Percentiles rank a stretch among this genome's conserved stretches.
Conservation (phyloP, 306 rosid species). For the Psophocarpus tetragonolobus region DNA sequence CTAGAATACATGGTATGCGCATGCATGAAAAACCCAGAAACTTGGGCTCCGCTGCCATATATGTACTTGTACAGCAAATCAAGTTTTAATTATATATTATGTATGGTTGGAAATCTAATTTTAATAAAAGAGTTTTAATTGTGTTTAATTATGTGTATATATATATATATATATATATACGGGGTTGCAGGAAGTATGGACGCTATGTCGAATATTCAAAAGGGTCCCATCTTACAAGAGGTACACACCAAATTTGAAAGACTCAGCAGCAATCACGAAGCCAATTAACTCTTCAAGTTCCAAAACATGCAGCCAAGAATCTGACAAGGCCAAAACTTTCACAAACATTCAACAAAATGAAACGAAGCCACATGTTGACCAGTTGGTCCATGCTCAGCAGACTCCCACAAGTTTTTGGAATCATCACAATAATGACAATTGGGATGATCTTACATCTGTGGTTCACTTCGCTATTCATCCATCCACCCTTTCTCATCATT, state of each 20-base stretch:
- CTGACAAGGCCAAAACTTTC: slow-evolving; percentile 46
- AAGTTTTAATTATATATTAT: background rate
- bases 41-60: background rate
- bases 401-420: slow-evolving; percentile 52
- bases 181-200: slow-evolving; percentile 87
- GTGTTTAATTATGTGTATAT: background rate
- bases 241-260: slow-evolving; percentile 49
- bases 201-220: slow-evolving; percentile 83
- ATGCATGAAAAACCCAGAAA: background rate
- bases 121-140: too few species aligned
- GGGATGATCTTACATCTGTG: slow-evolving; percentile 74
- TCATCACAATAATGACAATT: slow-evolving; percentile 50
- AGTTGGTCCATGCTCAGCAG: too few species aligned
- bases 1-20: background rate
- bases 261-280: slow-evolving; percentile 13
- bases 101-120: background rate
- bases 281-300: slow-evolving; percentile 49
- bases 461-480: slow-evolving; percentile 62
- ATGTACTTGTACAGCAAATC: background rate
- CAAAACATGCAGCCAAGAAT: slow-evolving; percentile 61
- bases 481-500: slow-evolving; percentile 47
- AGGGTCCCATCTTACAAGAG: slow-evolving; percentile 65
- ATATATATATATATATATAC: background rate
- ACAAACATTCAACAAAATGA: slow-evolving; percentile 44
- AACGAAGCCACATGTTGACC: slow-evolving; percentile 34